Base-by-base conservation (phyloP, 1,139 yeast genomes). In the Taphrina communis region DNA sequence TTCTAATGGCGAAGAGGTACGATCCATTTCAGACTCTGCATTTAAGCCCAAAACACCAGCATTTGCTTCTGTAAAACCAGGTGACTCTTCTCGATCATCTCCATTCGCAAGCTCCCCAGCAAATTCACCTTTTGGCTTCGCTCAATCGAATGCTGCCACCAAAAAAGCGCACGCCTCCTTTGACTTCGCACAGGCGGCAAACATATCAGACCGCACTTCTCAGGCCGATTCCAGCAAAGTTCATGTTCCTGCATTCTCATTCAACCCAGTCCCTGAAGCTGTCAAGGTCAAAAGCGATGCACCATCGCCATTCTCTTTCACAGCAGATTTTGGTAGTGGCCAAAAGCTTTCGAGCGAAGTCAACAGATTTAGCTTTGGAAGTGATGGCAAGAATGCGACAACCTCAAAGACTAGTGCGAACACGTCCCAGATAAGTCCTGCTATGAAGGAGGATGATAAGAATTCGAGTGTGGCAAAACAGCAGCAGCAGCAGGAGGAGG, bases 41-140 rank as follows among this genome's bases (percentile, higher is more conserved):
- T 62, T 62, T 41, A 17, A 41, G 21, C 42, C 44, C 9, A 62
- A 62, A 39, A 42, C 59, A 14, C 52, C 66, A 9, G 66, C 66
- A 31, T 52, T 62, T 11, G 52, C 66, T 11, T 52, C 59, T 11
- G 11, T 11, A 19, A 50, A 11, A 11, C n/a, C 31, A 9, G 42
- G 39, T 8, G 44, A 44, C 17, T 21, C 36, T 11, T 31, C 25
- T 7, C 36, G 38, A n/a, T 12, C 36, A 9, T 56, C 60, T 21
- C 60, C 60, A 1, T 56, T 56, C 50, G 25, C 60, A 9, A 19
- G 36, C n/a, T 21, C 36, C n/a, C 36, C 53, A n/a, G 6, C 9
- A 6, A 17, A 11, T 6, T 39, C 50, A 8, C 60, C 60, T 8
- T 56, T 38, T 25, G 53, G 53, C 36, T 8, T 8, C 12, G 36